Percentiles rank a stretch among this genome's conserved stretches.
Conservation (phyloP, 2,329 filamentous ascomycete species). For the Coniochaeta hoffmannii region DNA sequence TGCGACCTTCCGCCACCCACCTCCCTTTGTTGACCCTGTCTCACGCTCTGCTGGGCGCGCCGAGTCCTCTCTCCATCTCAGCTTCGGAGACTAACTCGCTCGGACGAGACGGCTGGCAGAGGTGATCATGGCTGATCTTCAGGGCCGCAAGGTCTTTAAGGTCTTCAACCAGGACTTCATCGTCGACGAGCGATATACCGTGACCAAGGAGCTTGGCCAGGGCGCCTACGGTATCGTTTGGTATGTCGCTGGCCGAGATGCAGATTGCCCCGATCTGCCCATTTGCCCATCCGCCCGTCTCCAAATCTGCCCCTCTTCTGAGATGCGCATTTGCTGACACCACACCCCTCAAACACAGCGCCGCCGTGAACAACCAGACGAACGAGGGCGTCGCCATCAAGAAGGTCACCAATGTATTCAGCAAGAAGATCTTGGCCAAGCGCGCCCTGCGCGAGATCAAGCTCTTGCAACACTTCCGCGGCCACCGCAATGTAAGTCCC, state of each 20-base stretch:
- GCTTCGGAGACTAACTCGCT: neutral
- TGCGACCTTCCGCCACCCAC: neutral
- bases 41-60: neutral
- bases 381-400: slow-evolving; percentile 96
- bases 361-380: slow-evolving; percentile 84
- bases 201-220: slow-evolving; percentile 97
- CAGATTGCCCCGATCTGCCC: neutral
- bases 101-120: neutral
- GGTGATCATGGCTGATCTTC: slow-evolving; percentile 25
- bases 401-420: slow-evolving; percentile 99
- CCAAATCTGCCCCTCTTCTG: slow-evolving; percentile 11
- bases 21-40: neutral
- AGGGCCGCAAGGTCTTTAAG: slow-evolving; percentile 84
- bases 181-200: slow-evolving; percentile 95
- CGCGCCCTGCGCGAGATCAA: slow-evolving; percentile 97
- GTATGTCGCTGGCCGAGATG: slow-evolving; percentile 42
- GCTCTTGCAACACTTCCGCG: slow-evolving; percentile 93
- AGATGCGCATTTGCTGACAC: slow-evolving; percentile 4
- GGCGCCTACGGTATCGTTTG: slow-evolving; percentile 98
- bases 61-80: neutral
- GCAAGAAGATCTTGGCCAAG: slow-evolving; percentile 99
- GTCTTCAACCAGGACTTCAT: slow-evolving; percentile 99
- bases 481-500: slow-evolving; percentile 68
- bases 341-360: slow-evolving; percentile 45
- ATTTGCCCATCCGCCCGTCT: slow-evolving; percentile 1